A percentile compares a stretch with the other conserved stretches of the same genome.
Evolutionary conservation across 345 rosid genomes (phyloP).

Genomic region (Citrus glauca): DNA sequence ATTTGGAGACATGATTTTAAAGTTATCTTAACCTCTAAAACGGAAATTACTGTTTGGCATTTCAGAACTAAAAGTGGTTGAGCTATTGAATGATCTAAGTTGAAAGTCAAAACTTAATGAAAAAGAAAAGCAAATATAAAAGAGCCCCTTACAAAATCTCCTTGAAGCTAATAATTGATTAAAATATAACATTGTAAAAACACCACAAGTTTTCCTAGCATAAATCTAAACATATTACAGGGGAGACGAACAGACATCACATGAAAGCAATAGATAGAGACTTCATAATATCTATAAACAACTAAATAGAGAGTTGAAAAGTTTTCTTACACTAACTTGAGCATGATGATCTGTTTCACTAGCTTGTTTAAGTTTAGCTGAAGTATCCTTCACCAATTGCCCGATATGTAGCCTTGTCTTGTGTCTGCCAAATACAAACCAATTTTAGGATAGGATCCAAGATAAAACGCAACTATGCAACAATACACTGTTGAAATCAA

Average conservation of each 20-base stretch:
- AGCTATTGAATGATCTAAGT: neutral
- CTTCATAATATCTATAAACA: neutral
- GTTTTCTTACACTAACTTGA: constrained; percentile 60
- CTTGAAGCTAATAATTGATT: neutral
- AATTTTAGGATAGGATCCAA: neutral
- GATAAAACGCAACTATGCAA: neutral
- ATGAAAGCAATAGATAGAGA: neutral
- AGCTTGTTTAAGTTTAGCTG: constrained; percentile 87
- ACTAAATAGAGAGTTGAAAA: neutral
- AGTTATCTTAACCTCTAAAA: neutral
- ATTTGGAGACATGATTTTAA: neutral
- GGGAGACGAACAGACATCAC: neutral
- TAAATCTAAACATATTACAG: constrained; percentile 1
- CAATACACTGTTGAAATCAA: neutral
- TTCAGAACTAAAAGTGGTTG: neutral
- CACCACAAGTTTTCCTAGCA: neutral
- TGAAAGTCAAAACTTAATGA: neutral
- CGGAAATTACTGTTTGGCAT: neutral
- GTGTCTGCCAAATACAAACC: constrained; percentile 48
- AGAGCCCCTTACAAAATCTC: neutral
- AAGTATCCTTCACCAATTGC: constrained; percentile 87
- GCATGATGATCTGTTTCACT: constrained; percentile 81
- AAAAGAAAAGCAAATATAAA: neutral
- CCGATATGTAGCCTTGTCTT: constrained; percentile 82
- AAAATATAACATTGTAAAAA: neutral